Base-by-base conservation (phyloP, 257 asterid species). In the Fraxinus pennsylvanica region DNA sequence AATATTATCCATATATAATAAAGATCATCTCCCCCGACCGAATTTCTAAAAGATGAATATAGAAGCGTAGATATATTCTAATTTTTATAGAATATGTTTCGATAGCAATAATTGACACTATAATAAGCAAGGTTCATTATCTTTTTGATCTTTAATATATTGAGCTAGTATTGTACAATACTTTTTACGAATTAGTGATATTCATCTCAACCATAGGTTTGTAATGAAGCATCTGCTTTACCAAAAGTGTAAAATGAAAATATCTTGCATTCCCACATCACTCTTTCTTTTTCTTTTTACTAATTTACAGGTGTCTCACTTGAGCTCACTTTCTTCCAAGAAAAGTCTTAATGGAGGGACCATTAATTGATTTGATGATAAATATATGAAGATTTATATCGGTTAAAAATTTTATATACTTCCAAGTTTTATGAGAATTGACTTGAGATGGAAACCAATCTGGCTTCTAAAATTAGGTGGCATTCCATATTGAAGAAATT, bases 311-410 rank as follows among this genome's bases (percentile, higher is more conserved):
- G 19, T 45, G 54, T 45, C 19, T 45, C 54, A 45, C 14, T 45
- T 45, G 54, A 12, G 54, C 3, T 45, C 54, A 45, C 54, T 13
- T 50, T 35, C 76, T 70, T 78, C 54, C 76, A 36, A 57, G 27
- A 71, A 33, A 78, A 54, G 21, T 14, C 21, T 14, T 7, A 33
- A 35, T 32, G 50, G 75, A 77, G 52, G 74, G 80, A 76, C 79
- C 74, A 25, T 65, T 9, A 29, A 32, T 35, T 57, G 0, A 17
- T 17, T 4, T 52, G 63, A 52, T 52, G 25, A 17, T 15, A 15
- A 52, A 13, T 61, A 50, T 2, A 52, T 32, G 68, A 45, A 50
- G 4, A 22, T 74, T 72, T 66, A 13, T 76, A 19, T 29, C 25
- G n/a, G 5, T 76, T 76, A 32, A 30, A 29, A 39, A 66, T 9